phyloP scores from a whole-genome alignment of 106 monocot species.

The Iris macrosiphon region DNA sequence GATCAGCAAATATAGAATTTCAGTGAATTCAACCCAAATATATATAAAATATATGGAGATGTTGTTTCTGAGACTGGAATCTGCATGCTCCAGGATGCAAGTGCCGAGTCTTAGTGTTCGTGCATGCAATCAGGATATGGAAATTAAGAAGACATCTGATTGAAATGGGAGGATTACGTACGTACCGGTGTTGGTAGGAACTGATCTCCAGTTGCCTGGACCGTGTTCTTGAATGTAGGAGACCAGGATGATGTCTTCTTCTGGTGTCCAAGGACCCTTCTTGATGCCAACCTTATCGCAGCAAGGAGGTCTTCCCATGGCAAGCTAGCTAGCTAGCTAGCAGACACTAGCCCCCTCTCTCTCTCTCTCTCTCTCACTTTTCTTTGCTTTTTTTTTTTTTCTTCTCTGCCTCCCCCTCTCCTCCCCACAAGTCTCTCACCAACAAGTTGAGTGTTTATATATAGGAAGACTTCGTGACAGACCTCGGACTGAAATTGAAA shows the following conservation, averaged over 20 bases:
- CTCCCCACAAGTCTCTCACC: background rate
- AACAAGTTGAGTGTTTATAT: slow-evolving; percentile 1
- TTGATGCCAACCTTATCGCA: slow-evolving; percentile 36
- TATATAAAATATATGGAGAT: no score
- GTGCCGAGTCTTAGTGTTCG: no score
- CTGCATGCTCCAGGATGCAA: no score
- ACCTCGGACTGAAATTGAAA: no score
- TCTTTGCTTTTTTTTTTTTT: slow-evolving; percentile 34
- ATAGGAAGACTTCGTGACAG: background rate
- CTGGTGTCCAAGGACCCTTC: slow-evolving; percentile 58
- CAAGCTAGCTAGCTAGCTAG: slow-evolving; percentile 16
- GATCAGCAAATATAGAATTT: no score
- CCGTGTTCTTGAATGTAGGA: slow-evolving; percentile 53
- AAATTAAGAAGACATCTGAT: background rate
- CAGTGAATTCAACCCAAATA: no score
- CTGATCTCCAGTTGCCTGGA: slow-evolving; percentile 48
- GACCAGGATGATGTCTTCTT: slow-evolving; percentile 51
- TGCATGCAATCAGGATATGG: no score
- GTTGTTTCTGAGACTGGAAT: no score
- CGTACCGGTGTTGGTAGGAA: slow-evolving; percentile 44
- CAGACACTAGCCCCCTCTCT: no score
- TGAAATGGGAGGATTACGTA: background rate
- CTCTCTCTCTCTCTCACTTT: no score
- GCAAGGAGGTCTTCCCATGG: slow-evolving; percentile 31
- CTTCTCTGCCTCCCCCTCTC: background rate